These are phyloP conservation scores for Trichoderma orchidacearum DNA, from an alignment of 495 filamentous ascomycete genomes.

Conservation along the genomic window DNA sequence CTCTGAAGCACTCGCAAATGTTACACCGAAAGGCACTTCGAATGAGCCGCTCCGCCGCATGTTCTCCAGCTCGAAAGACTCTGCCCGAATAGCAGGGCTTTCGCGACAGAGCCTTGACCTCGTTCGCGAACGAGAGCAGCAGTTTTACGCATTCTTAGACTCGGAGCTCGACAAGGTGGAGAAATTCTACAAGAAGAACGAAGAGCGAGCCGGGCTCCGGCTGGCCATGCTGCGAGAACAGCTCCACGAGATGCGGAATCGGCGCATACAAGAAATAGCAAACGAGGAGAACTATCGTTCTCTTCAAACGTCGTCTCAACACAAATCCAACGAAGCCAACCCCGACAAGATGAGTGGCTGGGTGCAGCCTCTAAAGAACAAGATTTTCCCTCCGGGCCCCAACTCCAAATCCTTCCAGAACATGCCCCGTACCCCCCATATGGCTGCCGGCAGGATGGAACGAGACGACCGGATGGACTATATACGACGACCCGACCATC, in stretches of 20 bases:
- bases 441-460: conserved; percentile 7
- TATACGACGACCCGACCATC: conserved; percentile 33
- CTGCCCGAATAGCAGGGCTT: not conserved
- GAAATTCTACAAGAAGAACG: conserved; percentile 68
- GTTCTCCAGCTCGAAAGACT: not conserved
- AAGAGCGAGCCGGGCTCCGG: conserved; percentile 61
- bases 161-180: conserved; percentile 75
- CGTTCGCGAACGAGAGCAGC: conserved; percentile 44
- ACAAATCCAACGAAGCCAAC: conserved; percentile 8
- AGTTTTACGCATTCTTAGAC: conserved; percentile 73
- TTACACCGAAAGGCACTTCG: conserved; percentile 3
- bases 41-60: not conserved
- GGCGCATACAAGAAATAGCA: conserved; percentile 55
- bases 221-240: conserved; percentile 61
- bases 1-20: conserved; percentile 2
- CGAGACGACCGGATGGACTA: conserved; percentile 44
- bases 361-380: conserved; percentile 29
- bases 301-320: conserved; percentile 1
- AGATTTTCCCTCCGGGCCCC: conserved; percentile 27
- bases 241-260: conserved; percentile 76
- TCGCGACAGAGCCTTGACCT: conserved; percentile 20
- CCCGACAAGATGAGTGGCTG: conserved; percentile 15
- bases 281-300: conserved; percentile 19
- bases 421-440: conserved; percentile 24
- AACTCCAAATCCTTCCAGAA: conserved; percentile 30